Conservation (phyloP, 2,329 filamentous ascomycete genomes). For the Fusarium camptoceras region DNA sequence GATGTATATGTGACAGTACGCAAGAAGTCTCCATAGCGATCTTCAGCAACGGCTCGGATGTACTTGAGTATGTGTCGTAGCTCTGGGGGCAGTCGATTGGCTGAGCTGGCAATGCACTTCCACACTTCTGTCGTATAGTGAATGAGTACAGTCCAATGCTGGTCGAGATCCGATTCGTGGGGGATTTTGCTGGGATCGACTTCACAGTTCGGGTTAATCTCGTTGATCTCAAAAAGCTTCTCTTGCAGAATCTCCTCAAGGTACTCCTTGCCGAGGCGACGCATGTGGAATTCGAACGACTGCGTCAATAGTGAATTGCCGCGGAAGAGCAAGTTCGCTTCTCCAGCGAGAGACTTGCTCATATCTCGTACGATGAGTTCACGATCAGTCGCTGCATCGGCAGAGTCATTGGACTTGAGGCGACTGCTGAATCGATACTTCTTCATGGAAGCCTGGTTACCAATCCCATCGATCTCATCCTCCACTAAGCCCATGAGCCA, state of each 20-base stretch:
- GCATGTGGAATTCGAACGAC: slow-evolving; percentile 95
- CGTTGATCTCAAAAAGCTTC: slow-evolving; percentile 89
- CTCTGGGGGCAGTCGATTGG: slow-evolving; percentile 80
- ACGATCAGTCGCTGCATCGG: slow-evolving; percentile 71
- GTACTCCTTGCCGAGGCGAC: slow-evolving; percentile 91
- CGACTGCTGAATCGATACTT: slow-evolving; percentile 78
- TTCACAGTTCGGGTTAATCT: slow-evolving; percentile 91
- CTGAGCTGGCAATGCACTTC: slow-evolving; percentile 83
- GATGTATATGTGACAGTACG: slow-evolving; percentile 92
- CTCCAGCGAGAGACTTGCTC: slow-evolving; percentile 81
- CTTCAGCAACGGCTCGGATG: slow-evolving; percentile 90
- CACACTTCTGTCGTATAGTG: slow-evolving; percentile 84
- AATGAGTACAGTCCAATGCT: slow-evolving; percentile 85
- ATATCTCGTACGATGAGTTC: slow-evolving; percentile 81
- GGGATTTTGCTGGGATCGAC: slow-evolving; percentile 86
- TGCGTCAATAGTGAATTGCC: slow-evolving; percentile 96
- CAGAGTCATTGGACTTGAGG: slow-evolving; percentile 77
- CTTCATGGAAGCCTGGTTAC: slow-evolving; percentile 82
- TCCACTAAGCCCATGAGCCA: slow-evolving; percentile 96
- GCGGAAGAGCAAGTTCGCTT: slow-evolving; percentile 94
- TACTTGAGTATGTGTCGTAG: slow-evolving; percentile 89
- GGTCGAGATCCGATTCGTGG: slow-evolving; percentile 75
- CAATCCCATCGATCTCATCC: slow-evolving; percentile 94
- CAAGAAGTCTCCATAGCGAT: slow-evolving; percentile 92
- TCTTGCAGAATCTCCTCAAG: slow-evolving; percentile 87